Conservation (phyloP, 2,329 filamentous ascomycete species). For the Dichotomopilus funicola region DNA sequence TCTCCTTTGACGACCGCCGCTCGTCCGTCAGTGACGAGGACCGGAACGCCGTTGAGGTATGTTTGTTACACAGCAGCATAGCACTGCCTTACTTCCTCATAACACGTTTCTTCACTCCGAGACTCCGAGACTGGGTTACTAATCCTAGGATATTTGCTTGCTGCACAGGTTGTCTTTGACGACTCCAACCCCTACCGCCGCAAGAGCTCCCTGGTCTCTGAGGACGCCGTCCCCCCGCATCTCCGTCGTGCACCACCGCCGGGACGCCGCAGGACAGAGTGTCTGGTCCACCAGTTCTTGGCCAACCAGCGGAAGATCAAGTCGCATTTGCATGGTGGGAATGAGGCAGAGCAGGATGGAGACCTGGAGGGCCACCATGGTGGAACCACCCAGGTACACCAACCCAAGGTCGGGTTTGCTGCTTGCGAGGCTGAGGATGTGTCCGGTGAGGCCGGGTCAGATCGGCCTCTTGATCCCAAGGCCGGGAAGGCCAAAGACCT, state of each 20-base stretch:
- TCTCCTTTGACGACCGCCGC: constrained; percentile 28
- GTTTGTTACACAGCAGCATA: constrained; percentile 1
- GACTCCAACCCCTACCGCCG: constrained; percentile 53
- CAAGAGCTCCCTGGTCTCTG: constrained; percentile 57
- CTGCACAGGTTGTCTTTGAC: constrained; percentile 54
- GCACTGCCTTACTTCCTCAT: background rate
- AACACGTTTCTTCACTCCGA: no score
- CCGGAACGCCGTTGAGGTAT: constrained; percentile 45
- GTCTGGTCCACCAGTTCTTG: constrained; percentile 59
- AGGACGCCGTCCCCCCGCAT: constrained; percentile 38
- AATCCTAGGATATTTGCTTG: background rate
- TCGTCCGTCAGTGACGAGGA: constrained; percentile 48
- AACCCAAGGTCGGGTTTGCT: constrained; percentile 1
- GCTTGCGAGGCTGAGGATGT: constrained; percentile 11
- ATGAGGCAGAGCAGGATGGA: background rate
- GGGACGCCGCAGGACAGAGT: constrained; percentile 38
- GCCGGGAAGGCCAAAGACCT: background rate
- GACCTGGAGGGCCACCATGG: constrained; percentile 19
- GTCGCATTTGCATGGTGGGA: background rate
- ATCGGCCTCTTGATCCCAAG: constrained; percentile 13
- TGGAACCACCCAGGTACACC: background rate
- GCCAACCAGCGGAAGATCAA: constrained; percentile 42
- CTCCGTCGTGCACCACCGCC: constrained; percentile 23
- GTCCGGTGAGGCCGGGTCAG: constrained; percentile 8
- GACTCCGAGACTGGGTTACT: no score